phyloP scores from a whole-genome alignment of 352 stramenopile species.

The Plasmopara viticola region DNA sequence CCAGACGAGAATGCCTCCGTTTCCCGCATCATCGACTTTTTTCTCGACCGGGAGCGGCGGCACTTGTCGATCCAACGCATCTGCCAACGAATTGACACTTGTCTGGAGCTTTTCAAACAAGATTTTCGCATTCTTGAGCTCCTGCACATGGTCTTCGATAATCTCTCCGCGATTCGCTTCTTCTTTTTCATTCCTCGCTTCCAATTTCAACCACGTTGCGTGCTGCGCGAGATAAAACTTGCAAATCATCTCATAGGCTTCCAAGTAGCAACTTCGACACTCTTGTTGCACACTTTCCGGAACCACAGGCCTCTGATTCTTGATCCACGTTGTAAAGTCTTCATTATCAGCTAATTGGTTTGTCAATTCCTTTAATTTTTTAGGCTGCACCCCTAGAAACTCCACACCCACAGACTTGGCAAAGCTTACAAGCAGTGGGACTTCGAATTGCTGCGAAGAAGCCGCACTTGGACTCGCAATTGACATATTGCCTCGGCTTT shows the following conservation, averaged over 20 bases:
- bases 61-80: constrained; percentile 72
- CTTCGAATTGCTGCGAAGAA: constrained; percentile 76
- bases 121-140: constrained; percentile 64
- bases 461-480: constrained; percentile 4
- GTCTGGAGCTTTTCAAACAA: constrained; percentile 84
- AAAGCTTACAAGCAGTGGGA: constrained; percentile 92
- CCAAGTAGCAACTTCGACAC: constrained; percentile 75
- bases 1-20: constrained; percentile 53
- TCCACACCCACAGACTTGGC: constrained; percentile 90
- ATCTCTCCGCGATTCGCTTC: constrained; percentile 79
- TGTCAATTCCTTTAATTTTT: constrained; percentile 60
- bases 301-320: constrained; percentile 44
- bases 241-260: constrained; percentile 85
- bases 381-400: constrained; percentile 65
- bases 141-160: constrained; percentile 60
- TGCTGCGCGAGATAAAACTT: constrained; percentile 90
- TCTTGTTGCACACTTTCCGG: constrained; percentile 50
- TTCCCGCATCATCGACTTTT: constrained; percentile 46
- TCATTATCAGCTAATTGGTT: constrained; percentile 23
- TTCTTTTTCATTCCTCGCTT: constrained; percentile 91
- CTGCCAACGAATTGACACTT: constrained; percentile 73
- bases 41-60: constrained; percentile 55
- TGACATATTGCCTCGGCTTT: constrained; percentile 40
- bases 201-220: constrained; percentile 84
- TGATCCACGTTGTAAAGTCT: constrained; percentile 38